phyloP scores from a whole-genome alignment of 2,329 filamentous ascomycete genomes.

The Amauroascus verrucosus region DNA sequence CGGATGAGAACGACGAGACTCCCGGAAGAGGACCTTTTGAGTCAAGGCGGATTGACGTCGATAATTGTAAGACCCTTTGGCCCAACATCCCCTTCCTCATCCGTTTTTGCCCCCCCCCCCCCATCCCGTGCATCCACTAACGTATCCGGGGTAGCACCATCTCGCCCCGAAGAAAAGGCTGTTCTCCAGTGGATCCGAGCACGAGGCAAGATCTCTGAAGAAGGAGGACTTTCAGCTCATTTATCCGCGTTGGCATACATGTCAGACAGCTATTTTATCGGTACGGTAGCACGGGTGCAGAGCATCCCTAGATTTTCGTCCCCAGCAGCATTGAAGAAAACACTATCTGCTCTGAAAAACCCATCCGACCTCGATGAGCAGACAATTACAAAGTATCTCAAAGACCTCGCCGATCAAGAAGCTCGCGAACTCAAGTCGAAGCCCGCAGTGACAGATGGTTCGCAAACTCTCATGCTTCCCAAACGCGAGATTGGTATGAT shows the following conservation, averaged over 20 bases:
- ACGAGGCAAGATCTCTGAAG: slow-evolving; percentile 57
- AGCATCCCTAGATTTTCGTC: slow-evolving; percentile 63
- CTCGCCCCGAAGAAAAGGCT: slow-evolving; percentile 54
- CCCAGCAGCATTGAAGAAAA: slow-evolving; percentile 35
- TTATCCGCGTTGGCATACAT: slow-evolving; percentile 85
- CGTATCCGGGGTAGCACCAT: slow-evolving; percentile 12
- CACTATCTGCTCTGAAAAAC: slow-evolving; percentile 33
- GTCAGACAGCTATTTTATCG: slow-evolving; percentile 87
- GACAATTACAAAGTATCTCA: slow-evolving; percentile 31
- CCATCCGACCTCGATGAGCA: slow-evolving; percentile 36
- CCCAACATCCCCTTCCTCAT: no score
- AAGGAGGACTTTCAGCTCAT: slow-evolving; percentile 69
- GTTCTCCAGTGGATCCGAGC: slow-evolving; percentile 46
- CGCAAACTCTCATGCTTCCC: background rate
- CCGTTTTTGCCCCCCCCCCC: no score
- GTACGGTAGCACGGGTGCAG: slow-evolving; percentile 72
- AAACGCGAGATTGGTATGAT: slow-evolving; percentile 40
- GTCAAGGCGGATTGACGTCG: slow-evolving; percentile 46
- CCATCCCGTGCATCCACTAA: background rate
- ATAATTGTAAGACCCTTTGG: slow-evolving; percentile 41
- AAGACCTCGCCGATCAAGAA: slow-evolving; percentile 36
- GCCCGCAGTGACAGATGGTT: background rate
- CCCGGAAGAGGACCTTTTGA: slow-evolving; percentile 45
- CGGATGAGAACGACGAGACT: slow-evolving; percentile 30
- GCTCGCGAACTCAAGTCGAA: slow-evolving; percentile 26